Base-by-base conservation (phyloP, 1,284 basidiomycete genomes). In the Hymenochaete sp. region DNA sequence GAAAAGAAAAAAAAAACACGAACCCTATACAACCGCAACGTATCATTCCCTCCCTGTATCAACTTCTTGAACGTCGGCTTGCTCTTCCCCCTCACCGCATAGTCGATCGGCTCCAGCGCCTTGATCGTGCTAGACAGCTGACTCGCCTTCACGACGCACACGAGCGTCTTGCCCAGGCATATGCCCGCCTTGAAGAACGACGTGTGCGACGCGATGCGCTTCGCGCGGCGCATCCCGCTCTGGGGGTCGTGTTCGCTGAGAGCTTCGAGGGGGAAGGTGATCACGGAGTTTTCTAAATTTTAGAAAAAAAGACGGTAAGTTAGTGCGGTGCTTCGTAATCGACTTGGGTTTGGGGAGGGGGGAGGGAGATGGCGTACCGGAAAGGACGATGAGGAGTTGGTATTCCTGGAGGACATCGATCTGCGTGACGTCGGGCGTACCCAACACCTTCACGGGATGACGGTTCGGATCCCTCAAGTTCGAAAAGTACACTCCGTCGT, bases 381-480 rank as follows among this genome's bases (percentile, higher is more conserved):
- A 90, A 21, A 98, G 76, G 8, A 98, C 93, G 44, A 99, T 86
- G 47, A 99, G 72, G 6, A 98, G 78, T 59, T 96, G 90, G 59
- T 93, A 96, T 52, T 97, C 93, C 60, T 98, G 95, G 40, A 99
- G 72, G 3, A 99, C 86, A 55, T 98, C 96, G 10, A 99, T 85
- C 67, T 98, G 96, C 0, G 85, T 79, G 14, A 98, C 93, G 55
- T 95, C 91, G 35, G 86, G 71, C 14, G 98, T 66, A 14, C 85
- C 86, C 48, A 98, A 74, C 27, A 98, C 92, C 64, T 93, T 93
- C 36, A 90, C 73, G 0, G 96, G 96, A 42, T 90, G 87, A 49
- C 82, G 78, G 52, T 78, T 76, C 44, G 73, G 67, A 40, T 88
- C 82, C 42, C 81, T 74, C 33, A 97, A 66, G 59, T 97, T 89